A percentile compares a stretch with the other conserved stretches of the same genome.
phyloP scores from a whole-genome alignment of 1,284 basidiomycete species.

The Cryptococcus amylolentus region DNA sequence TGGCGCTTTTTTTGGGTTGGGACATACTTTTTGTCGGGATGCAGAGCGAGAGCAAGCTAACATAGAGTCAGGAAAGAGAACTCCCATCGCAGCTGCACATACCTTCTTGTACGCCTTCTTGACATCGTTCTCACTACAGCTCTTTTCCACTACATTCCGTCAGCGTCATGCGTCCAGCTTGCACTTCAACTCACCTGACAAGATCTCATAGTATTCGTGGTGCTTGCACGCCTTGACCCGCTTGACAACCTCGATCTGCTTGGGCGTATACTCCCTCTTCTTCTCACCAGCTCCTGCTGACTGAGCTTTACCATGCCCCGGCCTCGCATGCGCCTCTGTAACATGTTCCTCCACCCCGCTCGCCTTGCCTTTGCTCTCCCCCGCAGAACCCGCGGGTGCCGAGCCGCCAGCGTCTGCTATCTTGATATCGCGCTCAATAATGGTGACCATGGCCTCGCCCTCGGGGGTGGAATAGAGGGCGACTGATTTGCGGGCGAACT shows the following conservation, averaged over 20 bases:
- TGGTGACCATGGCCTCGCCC: slow-evolving; percentile 55
- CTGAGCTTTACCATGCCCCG: slow-evolving; percentile 6
- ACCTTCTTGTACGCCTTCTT: slow-evolving; percentile 99
- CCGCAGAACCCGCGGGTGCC: slow-evolving; percentile 9
- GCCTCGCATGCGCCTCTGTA: slow-evolving; percentile 36
- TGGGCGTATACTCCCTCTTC: slow-evolving; percentile 81
- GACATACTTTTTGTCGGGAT: slow-evolving; percentile 85
- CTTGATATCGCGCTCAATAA: slow-evolving; percentile 45
- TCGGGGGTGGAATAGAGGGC: slow-evolving; percentile 74
- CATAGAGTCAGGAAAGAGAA: slow-evolving; percentile 2
- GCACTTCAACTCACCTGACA: slow-evolving; percentile 54
- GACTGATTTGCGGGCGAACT: slow-evolving; percentile 87
- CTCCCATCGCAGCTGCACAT: slow-evolving; percentile 25
- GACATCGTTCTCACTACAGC: slow-evolving; percentile 82
- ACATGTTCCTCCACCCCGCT: slow-evolving; percentile 48
- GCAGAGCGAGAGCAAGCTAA: slow-evolving; percentile 84
- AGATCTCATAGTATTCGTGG: slow-evolving; percentile 91
- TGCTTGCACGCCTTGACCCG: slow-evolving; percentile 79
- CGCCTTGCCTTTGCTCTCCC: slow-evolving; percentile 27
- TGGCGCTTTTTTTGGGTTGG: too few relatives aligned
- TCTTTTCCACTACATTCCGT: slow-evolving; percentile 60
- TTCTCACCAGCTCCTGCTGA: slow-evolving; percentile 26
- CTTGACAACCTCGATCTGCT: slow-evolving; percentile 81
- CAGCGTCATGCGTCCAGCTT: neutral
- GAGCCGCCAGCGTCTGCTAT: slow-evolving; percentile 23